Conservation (phyloP, 129 eudicot genomes). For the Tagetes erecta region DNA sequence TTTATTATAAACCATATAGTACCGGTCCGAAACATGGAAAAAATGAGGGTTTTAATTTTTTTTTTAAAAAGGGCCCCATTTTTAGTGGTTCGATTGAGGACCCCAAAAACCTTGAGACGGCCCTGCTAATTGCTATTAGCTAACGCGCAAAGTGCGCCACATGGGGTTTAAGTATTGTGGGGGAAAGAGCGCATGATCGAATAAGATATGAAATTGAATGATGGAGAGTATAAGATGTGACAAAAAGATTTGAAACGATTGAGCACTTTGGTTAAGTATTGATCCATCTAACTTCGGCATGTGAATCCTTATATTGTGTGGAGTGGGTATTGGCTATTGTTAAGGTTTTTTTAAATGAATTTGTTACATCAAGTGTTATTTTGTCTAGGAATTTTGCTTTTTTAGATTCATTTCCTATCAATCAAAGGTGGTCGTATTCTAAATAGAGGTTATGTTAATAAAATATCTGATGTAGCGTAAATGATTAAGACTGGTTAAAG, state of each 20-base stretch:
- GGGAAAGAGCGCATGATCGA: background rate
- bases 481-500: too few relatives aligned
- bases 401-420: background rate
- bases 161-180: background rate
- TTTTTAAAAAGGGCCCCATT: too few relatives aligned
- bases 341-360: background rate
- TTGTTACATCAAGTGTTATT: background rate
- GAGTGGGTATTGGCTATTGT: background rate
- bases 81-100: too few relatives aligned
- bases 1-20: too few relatives aligned
- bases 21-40: too few relatives aligned
- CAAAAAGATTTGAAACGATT: conserved; percentile 22
- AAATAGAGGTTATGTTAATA: too few relatives aligned
- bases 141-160: background rate
- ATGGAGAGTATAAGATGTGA: background rate
- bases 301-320: background rate
- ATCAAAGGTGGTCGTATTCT: too few relatives aligned
- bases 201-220: conserved; percentile 16
- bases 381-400: background rate
- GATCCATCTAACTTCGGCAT: background rate
- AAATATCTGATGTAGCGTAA: too few relatives aligned
- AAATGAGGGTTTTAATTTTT: too few relatives aligned
- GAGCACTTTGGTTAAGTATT: conserved; percentile 17
- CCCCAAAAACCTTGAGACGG: too few relatives aligned
- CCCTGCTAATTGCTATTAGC: too few relatives aligned